Evolutionary conservation across 2,329 filamentous ascomycete species (phyloP).

Genomic region (Fusarium sp.): DNA sequence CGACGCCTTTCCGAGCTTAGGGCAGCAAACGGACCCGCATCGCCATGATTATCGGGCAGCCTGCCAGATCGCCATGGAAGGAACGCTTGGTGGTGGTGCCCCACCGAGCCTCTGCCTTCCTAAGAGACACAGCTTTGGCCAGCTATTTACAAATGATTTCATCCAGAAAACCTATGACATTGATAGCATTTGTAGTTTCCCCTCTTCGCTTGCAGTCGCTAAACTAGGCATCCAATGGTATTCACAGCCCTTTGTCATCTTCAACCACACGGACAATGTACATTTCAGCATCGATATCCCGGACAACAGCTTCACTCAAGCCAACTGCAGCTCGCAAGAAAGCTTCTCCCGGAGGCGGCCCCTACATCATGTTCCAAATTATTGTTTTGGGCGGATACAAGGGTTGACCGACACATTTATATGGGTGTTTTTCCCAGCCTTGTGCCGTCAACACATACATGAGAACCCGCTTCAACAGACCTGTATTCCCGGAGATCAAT

Average conservation of each 20-base stretch:
- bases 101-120: slow-evolving; percentile 9
- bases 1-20: not conserved
- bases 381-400: slow-evolving; percentile 6
- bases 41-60: slow-evolving; percentile 4
- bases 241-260: slow-evolving; percentile 9
- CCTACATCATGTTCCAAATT: slow-evolving; percentile 5
- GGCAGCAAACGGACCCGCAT: not conserved
- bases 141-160: slow-evolving; percentile 1
- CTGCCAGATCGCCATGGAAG: slow-evolving; percentile 6
- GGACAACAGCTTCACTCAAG: not conserved
- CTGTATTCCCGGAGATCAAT: not conserved
- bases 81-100: not conserved
- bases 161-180: slow-evolving; percentile 11
- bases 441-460: not conserved
- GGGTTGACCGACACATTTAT: slow-evolving; percentile 6
- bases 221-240: slow-evolving; percentile 12
- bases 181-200: slow-evolving; percentile 12
- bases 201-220: slow-evolving; percentile 5
- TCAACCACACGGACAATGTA: slow-evolving; percentile 7
- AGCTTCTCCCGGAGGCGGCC: not conserved
- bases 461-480: not conserved
- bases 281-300: slow-evolving; percentile 7
- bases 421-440: slow-evolving; percentile 3
- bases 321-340: not conserved
- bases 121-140: not conserved